Percentiles rank a stretch among this genome's conserved stretches.
phyloP scores from a whole-genome alignment of 1,284 basidiomycete genomes.

The Moesziomyces parantarcticus region DNA sequence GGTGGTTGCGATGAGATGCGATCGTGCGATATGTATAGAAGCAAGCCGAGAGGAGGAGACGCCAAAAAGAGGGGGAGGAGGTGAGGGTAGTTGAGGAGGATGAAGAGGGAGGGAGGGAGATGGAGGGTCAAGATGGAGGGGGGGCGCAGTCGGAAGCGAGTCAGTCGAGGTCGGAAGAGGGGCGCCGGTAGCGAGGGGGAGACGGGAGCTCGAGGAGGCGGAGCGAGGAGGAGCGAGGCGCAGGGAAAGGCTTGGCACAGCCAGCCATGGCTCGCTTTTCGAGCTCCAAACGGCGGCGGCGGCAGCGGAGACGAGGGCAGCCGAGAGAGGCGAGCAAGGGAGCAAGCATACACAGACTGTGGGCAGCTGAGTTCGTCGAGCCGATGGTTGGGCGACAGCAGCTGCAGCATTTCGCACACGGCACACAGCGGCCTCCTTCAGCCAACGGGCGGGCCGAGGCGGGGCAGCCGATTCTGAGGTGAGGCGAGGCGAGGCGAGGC shows the following conservation, averaged over 20 bases:
- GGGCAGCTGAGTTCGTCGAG: not conserved
- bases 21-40: no score
- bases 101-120: not conserved
- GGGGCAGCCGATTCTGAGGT: not conserved
- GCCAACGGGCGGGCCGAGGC: not conserved
- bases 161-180: not conserved
- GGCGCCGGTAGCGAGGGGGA: not conserved
- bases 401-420: no score
- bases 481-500: not conserved
- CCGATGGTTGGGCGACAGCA: conserved; percentile 1
- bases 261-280: no score
- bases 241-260: not conserved
- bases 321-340: not conserved
- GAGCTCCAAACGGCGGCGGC: no score
- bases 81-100: conserved; percentile 1
- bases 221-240: not conserved
- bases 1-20: not conserved
- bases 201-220: no score
- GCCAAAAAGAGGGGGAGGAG: not conserved
- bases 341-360: no score
- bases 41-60: not conserved
- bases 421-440: not conserved
- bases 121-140: not conserved
- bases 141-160: not conserved
- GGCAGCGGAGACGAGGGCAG: not conserved